Conservation (phyloP, 805 yeast species). For the Candida jianshihensis region DNA sequence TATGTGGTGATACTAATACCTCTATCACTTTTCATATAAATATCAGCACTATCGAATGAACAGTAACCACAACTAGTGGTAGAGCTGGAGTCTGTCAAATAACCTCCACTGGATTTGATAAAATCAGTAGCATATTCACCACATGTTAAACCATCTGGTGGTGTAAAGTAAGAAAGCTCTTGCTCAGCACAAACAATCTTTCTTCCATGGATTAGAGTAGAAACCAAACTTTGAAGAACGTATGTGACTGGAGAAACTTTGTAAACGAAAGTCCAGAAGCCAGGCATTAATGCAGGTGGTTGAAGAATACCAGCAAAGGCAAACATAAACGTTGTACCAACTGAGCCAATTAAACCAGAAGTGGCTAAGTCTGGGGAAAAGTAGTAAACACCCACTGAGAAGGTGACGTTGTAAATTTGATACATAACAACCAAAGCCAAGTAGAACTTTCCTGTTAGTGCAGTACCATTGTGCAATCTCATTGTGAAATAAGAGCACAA, state of each 20-base stretch:
- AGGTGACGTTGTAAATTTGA: constrained; percentile 43
- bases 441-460: constrained; percentile 27
- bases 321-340: constrained; percentile 50
- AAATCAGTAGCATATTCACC: constrained; percentile 37
- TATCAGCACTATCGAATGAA: constrained; percentile 2
- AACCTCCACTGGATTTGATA: constrained; percentile 38
- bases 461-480: neutral
- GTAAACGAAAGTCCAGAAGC: constrained; percentile 84
- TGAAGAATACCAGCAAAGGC: constrained; percentile 69
- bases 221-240: constrained; percentile 51
- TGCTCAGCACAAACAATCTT: constrained; percentile 39
- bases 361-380: constrained; percentile 60
- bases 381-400: constrained; percentile 48
- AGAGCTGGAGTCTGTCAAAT: constrained; percentile 7
- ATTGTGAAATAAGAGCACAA: constrained; percentile 48
- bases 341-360: constrained; percentile 52
- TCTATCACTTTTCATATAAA: neutral
- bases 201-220: constrained; percentile 41
- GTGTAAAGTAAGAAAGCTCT: constrained; percentile 45
- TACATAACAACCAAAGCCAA: constrained; percentile 40
- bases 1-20: constrained; percentile 34
- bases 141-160: constrained; percentile 63
- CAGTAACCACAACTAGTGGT: constrained; percentile 41
- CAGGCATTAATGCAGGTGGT: constrained; percentile 52
- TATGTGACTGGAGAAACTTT: constrained; percentile 68